Evolutionary conservation across 371 early-diverging fungal species (phyloP), one percentile per base, ranked within the genome.

Genomic region (Lichtheimia ramosa): DNA sequence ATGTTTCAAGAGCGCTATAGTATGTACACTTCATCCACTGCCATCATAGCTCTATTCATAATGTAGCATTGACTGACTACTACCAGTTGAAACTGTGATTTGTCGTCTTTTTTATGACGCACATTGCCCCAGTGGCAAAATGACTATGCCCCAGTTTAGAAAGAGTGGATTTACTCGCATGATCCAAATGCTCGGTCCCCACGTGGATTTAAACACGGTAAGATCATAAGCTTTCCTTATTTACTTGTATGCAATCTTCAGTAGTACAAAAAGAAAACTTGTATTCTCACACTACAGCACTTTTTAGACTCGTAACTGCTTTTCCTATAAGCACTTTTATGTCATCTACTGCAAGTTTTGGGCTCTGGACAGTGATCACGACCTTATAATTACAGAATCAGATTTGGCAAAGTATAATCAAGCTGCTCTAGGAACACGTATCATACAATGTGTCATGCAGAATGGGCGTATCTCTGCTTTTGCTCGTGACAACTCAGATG

Each of bases 291-390:
- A 25, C 25, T 5, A 34, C 34, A 5, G 2, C 8, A 7, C 34
- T 10, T 54, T 14, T 14, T 58, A 56, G 34, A 82, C 85, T 0
- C 79, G 83, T 46, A 75, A 88, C 73, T 75, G 80, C 78, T 95
- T 97, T 66, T 95, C 96, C 6, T 97, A 97, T 77, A 94, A 95
- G 68, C 95, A 97, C 66, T 97, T 96, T 64, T 97, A 95, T 73
- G 97, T 97, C 14, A 82, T 97, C 3, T 97, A 94, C 65, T 96
- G 96, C 82, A 95, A 93, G 72, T 95, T 97, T 69, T 96, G 92
- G 89, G 92, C 94, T 48, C 75, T 96, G 48, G 95, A 93, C 69
- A 69, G 75, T 24, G 89, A 94, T 57, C 89, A 89, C 43, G 91
- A 93, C 60, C 66, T 88, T 50, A 69, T 87, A 42, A 71, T 93